Evolutionary conservation across 2,329 filamentous ascomycete species (phyloP).

Genomic region (Stemphylium beticola): DNA sequence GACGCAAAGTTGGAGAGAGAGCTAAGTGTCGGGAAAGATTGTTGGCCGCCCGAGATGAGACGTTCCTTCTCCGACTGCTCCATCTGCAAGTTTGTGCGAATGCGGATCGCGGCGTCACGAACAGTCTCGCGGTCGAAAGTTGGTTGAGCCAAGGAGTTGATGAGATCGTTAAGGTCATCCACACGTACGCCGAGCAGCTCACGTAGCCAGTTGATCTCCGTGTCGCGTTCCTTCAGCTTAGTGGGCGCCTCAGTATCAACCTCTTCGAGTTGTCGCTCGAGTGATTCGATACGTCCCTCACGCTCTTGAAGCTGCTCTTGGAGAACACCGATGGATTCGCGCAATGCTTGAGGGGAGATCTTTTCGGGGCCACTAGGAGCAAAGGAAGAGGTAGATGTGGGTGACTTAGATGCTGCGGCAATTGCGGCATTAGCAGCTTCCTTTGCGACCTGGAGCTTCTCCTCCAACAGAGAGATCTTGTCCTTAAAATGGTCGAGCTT

Average conservation of each 20-base stretch:
- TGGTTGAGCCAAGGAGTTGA: slow-evolving; percentile 76
- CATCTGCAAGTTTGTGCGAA: slow-evolving; percentile 96
- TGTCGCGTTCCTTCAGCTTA: slow-evolving; percentile 89
- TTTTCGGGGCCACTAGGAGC: slow-evolving; percentile 69
- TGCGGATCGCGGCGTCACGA: slow-evolving; percentile 87
- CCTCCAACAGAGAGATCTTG: slow-evolving; percentile 81
- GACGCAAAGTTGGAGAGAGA: slow-evolving; percentile 78
- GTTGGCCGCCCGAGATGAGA: slow-evolving; percentile 68
- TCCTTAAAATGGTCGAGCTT: slow-evolving; percentile 88
- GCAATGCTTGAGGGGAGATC: slow-evolving; percentile 90
- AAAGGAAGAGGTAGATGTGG: slow-evolving; percentile 48
- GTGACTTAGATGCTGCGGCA: slow-evolving; percentile 65
- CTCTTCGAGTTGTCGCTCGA: slow-evolving; percentile 73
- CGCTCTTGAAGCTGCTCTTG: slow-evolving; percentile 97
- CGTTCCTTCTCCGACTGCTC: slow-evolving; percentile 94
- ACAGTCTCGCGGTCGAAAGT: slow-evolving; percentile 79
- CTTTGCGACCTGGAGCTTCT: slow-evolving; percentile 88
- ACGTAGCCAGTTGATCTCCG: slow-evolving; percentile 92
- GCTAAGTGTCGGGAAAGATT: slow-evolving; percentile 75
- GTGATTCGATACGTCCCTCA: slow-evolving; percentile 84
- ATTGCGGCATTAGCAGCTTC: slow-evolving; percentile 84
- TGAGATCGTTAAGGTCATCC: slow-evolving; percentile 91
- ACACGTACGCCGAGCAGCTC: slow-evolving; percentile 90
- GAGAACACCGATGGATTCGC: slow-evolving; percentile 93
- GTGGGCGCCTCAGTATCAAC: slow-evolving; percentile 77